phyloP scores from a whole-genome alignment of 2,329 filamentous ascomycete genomes.

The Penicillium carneum region DNA sequence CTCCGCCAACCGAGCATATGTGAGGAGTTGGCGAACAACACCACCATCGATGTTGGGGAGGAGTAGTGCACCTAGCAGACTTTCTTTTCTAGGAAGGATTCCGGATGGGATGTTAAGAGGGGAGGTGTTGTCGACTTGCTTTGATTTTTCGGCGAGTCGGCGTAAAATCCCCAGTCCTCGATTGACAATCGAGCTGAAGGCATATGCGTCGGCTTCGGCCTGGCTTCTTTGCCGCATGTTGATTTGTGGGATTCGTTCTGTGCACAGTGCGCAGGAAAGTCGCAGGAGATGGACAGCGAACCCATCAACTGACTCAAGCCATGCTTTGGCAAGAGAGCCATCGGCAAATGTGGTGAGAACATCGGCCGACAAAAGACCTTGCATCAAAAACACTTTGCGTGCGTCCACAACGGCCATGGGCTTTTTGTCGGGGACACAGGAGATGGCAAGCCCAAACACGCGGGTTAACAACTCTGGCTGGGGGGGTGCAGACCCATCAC shows the following conservation, averaged over 20 bases:
- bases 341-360: conserved; percentile 83
- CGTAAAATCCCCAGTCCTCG: conserved; percentile 73
- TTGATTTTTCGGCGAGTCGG: conserved; percentile 70
- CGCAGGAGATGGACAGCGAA: conserved; percentile 81
- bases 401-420: conserved; percentile 75
- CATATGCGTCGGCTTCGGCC: conserved; percentile 52
- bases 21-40: conserved; percentile 72
- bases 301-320: conserved; percentile 83
- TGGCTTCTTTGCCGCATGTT: conserved; percentile 48
- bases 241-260: conserved; percentile 61
- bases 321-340: conserved; percentile 73
- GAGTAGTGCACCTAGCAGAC: conserved; percentile 70
- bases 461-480: conserved; percentile 83
- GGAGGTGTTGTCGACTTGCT: conserved; percentile 61
- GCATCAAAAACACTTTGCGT: conserved; percentile 87
- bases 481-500: conserved; percentile 69
- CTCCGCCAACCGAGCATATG: conserved; percentile 65
- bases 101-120: conserved; percentile 63
- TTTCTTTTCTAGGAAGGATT: conserved; percentile 71
- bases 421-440: conserved; percentile 77
- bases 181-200: conserved; percentile 65
- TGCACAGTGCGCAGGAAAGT: conserved; percentile 75
- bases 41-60: conserved; percentile 69
- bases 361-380: conserved; percentile 87
- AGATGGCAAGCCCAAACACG: conserved; percentile 85